A percentile compares a stretch with the other conserved stretches of the same genome.
Evolutionary conservation across 306 rosid species (phyloP).

Genomic region (Lathyrus tuberosus): DNA sequence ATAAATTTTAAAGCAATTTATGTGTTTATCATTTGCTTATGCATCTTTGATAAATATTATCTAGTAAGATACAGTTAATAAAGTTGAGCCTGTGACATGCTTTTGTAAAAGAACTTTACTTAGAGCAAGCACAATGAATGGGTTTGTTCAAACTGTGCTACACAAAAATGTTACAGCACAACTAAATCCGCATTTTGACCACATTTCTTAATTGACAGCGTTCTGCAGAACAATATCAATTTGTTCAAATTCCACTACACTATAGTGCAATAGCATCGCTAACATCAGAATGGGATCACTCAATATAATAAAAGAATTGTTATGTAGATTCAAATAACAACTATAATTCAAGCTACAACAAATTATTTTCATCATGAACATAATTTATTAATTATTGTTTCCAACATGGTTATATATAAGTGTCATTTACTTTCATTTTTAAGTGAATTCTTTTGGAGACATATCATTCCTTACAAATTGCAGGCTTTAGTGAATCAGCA

Average conservation of each 20-base stretch:
- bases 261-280: background rate
- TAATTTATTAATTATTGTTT: background rate
- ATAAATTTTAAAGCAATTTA: too few relatives aligned
- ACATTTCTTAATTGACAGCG: background rate
- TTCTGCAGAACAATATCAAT: background rate
- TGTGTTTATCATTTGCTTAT: too few relatives aligned
- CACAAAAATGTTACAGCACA: background rate
- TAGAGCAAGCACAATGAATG: conserved; percentile 21
- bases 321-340: conserved; percentile 14
- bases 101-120: background rate
- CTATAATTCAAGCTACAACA: background rate
- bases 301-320: background rate
- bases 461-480: conserved; percentile 12
- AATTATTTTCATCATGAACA: background rate
- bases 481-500: conserved; percentile 1
- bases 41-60: too few relatives aligned
- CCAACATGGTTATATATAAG: background rate
- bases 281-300: background rate
- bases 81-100: background rate
- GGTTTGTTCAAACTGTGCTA: background rate
- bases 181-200: background rate
- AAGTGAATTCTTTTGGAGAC: background rate
- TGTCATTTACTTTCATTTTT: conserved; percentile 6
- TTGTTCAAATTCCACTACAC: background rate
- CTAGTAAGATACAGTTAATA: too few relatives aligned